Base-by-base conservation (phyloP, 768 basidiomycete genomes). In the Tricholoma hemisulphureum region DNA sequence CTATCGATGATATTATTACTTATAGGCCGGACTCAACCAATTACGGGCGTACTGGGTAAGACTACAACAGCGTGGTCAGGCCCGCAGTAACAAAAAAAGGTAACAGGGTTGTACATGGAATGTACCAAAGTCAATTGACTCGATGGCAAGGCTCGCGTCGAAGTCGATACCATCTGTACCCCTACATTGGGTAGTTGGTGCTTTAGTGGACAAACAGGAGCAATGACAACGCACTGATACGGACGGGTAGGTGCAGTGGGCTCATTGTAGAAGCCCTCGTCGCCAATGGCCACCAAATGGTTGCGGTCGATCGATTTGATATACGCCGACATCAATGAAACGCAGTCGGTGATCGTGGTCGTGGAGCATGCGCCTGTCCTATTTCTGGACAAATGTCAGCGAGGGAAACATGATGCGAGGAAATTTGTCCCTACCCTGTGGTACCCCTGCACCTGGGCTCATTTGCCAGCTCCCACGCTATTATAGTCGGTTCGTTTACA, bases 91-190 rank as follows among this genome's bases (percentile, higher is more conserved):
- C 46, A 35, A 24, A 14, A n/a, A 52, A 39, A 29, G 34, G 28
- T 2, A 20, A 34, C 10, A 43, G 35, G 20, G 43, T 61, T 80
- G 60, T 63, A 84, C 84, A 60, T 88, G 88, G 71, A 83, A 81
- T 13, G 87, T 88, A 8, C 85, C 86, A 63, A 85, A 88, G 67
- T 87, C 86, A 55, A 88, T 64, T 18, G 82, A 80, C 52, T 70
- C 69, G 51, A 87, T 81, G n/a, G 70, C 75, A 49, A 86, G 69
- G 68, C 87, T 86, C 1, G 75, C 79, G 29, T 80, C 75, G 65
- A 88, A 88, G 59, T 88, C 85, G 32, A 88, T 74, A 31, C 86
- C 87, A 39, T 82, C 80, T 31, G 72, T 65, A 35, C 82, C 83
- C 62, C 82, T 84, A 57, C 32, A 57, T 51, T 26, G 37, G 7